Evolutionary conservation across 2,329 filamentous ascomycete genomes (phyloP).

Genomic region (Diaporthe longicolla): DNA sequence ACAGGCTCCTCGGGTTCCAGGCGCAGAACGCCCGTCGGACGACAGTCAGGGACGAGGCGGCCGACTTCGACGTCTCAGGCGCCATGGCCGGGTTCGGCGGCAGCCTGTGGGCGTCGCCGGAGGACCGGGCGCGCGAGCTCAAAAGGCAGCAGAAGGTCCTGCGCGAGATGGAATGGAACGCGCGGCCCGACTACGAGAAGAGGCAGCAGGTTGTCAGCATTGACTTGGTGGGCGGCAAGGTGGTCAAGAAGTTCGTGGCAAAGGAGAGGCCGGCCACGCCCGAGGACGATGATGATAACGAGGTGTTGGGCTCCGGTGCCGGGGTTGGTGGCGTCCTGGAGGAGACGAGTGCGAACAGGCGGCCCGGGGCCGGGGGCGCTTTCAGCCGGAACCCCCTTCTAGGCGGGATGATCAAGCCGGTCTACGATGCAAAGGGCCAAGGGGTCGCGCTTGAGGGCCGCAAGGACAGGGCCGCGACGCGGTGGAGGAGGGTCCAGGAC

Average conservation of each 20-base stretch:
- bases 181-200: conserved; percentile 90
- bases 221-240: conserved; percentile 82
- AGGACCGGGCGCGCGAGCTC: conserved; percentile 85
- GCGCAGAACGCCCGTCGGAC: conserved; percentile 88
- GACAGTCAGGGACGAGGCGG: conserved; percentile 87
- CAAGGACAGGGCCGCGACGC: conserved; percentile 55
- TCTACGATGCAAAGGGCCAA: conserved; percentile 69
- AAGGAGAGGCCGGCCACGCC: conserved; percentile 71
- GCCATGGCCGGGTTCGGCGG: conserved; percentile 60
- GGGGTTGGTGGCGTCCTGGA: conserved; percentile 49
- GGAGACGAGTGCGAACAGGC: conserved; percentile 55
- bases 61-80: conserved; percentile 69
- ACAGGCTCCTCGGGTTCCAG: conserved; percentile 86
- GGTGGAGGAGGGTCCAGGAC: conserved; percentile 74
- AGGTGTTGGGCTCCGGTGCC: conserved; percentile 43
- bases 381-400: conserved; percentile 80
- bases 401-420: conserved; percentile 75
- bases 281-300: conserved; percentile 55
- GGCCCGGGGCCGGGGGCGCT: conserved; percentile 62
- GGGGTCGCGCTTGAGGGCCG: conserved; percentile 59
- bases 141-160: conserved; percentile 89
- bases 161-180: conserved; percentile 89
- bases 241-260: conserved; percentile 80
- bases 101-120: conserved; percentile 87
- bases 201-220: conserved; percentile 86